phyloP scores from a whole-genome alignment of 257 asterid species.

The Haberlea rhodopensis region DNA sequence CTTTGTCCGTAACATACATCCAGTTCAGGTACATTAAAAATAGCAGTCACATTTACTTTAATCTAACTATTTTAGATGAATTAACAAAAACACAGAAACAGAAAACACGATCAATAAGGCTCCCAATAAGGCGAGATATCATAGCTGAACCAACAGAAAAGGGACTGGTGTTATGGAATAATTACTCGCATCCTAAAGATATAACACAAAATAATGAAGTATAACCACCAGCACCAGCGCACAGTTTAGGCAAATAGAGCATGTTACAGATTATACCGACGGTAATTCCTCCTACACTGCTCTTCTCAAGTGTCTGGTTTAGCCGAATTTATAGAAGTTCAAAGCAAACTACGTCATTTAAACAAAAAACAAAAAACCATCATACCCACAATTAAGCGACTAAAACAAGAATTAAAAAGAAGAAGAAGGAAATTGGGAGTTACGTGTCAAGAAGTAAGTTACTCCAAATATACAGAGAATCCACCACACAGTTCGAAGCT shows the following conservation, averaged over 20 bases:
- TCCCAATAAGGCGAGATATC: not conserved
- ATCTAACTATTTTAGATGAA: conserved; percentile 1
- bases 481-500: conserved; percentile 92
- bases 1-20: not conserved
- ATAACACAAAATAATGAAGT: not conserved
- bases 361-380: conserved; percentile 3
- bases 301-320: not conserved
- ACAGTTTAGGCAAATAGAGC: not conserved
- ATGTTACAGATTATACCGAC: not conserved
- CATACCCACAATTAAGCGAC: conserved; percentile 4
- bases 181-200: conserved; percentile 8
- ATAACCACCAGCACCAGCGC: not conserved
- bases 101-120: not conserved
- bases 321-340: not conserved
- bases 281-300: not conserved
- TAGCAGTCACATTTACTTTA: not conserved
- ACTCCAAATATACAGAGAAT: conserved; percentile 65
- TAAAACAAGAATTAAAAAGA: conserved; percentile 11
- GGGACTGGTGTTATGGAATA: conserved; percentile 1
- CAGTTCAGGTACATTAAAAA: not conserved
- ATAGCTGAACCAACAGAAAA: not conserved
- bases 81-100: not conserved
- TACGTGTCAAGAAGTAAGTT: conserved; percentile 78
- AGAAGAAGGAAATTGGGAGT: conserved; percentile 12
- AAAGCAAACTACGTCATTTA: conserved; percentile 6